Evolutionary conservation across 2,329 filamentous ascomycete species (phyloP).

Genomic region (Fusarium cicatricum): DNA sequence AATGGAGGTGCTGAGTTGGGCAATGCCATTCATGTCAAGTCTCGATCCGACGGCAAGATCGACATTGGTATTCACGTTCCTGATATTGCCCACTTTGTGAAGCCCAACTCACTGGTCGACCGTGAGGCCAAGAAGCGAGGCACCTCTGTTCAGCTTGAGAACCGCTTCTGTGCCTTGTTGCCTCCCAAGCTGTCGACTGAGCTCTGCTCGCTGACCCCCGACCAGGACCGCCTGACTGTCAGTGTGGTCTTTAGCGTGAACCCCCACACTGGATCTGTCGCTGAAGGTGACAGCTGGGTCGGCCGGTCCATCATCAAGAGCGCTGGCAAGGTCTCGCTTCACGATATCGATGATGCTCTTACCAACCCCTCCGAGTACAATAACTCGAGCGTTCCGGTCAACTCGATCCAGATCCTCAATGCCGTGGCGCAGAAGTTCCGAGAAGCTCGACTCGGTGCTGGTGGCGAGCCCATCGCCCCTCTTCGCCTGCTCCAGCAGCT

Average conservation of each 20-base stretch:
- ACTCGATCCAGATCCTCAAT: constrained; percentile 84
- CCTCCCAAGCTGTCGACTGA: constrained; percentile 86
- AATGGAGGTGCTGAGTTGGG: constrained; percentile 89
- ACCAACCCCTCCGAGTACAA: constrained; percentile 68
- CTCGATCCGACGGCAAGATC: constrained; percentile 81
- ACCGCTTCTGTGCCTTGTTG: constrained; percentile 86
- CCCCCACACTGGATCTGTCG: constrained; percentile 76
- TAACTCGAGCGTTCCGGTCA: constrained; percentile 71
- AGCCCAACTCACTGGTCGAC: constrained; percentile 93
- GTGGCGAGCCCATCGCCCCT: constrained; percentile 80
- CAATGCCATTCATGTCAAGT: constrained; percentile 92
- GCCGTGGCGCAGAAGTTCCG: constrained; percentile 89
- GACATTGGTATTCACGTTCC: constrained; percentile 96
- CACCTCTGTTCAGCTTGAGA: constrained; percentile 93
- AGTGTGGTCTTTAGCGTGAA: constrained; percentile 95
- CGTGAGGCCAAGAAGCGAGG: constrained; percentile 98
- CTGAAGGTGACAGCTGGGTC: constrained; percentile 90
- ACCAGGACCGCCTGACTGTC: constrained; percentile 89
- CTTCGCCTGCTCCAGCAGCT: constrained; percentile 91
- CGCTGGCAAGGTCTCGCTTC: constrained; percentile 82
- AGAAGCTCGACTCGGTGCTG: constrained; percentile 83
- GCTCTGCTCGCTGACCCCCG: constrained; percentile 85
- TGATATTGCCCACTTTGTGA: constrained; percentile 96
- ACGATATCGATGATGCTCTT: constrained; percentile 85
- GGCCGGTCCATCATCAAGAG: constrained; percentile 96